Evolutionary conservation across 495 filamentous ascomycete species (phyloP).

Genomic region (Penicillium antarcticum): DNA sequence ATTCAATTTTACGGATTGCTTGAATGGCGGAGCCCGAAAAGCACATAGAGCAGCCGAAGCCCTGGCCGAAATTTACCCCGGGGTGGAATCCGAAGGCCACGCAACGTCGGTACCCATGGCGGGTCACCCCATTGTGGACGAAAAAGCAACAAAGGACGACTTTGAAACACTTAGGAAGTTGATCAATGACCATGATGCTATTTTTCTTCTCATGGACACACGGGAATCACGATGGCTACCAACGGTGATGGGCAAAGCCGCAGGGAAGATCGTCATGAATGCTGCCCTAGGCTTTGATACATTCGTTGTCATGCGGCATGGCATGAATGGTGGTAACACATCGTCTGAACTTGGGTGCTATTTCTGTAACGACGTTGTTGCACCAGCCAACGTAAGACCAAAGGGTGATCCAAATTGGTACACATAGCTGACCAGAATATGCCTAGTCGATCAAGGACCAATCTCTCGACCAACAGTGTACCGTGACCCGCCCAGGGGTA

Average conservation of each 20-base stretch:
- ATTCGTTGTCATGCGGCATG: constrained; percentile 96
- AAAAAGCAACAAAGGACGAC: constrained; percentile 60
- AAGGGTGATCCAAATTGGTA: background rate
- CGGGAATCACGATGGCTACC: constrained; percentile 93
- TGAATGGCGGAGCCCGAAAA: constrained; percentile 81
- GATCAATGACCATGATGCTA: constrained; percentile 83
- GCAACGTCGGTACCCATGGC: constrained; percentile 89
- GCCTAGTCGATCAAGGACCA: constrained; percentile 81
- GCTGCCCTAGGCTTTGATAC: constrained; percentile 94
- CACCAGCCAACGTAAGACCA: constrained; percentile 80
- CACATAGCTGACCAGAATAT: constrained; percentile 37
- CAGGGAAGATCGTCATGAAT: constrained; percentile 93
- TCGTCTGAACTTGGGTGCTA: constrained; percentile 79
- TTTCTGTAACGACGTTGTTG: constrained; percentile 97
- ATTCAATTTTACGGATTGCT: constrained; percentile 85
- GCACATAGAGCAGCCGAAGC: constrained; percentile 77
- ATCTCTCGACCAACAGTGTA: constrained; percentile 97
- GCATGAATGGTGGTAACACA: constrained; percentile 44
- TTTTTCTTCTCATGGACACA: constrained; percentile 96
- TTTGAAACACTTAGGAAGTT: constrained; percentile 71
- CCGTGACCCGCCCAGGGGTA: constrained; percentile 89
- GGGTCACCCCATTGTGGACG: constrained; percentile 79
- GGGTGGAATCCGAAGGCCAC: constrained; percentile 75
- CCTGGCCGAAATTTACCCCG: constrained; percentile 83
- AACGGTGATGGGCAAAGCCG: constrained; percentile 94